Conservation (phyloP, 2,329 filamentous ascomycete genomes). For the Arthrobotrys musiformis region DNA sequence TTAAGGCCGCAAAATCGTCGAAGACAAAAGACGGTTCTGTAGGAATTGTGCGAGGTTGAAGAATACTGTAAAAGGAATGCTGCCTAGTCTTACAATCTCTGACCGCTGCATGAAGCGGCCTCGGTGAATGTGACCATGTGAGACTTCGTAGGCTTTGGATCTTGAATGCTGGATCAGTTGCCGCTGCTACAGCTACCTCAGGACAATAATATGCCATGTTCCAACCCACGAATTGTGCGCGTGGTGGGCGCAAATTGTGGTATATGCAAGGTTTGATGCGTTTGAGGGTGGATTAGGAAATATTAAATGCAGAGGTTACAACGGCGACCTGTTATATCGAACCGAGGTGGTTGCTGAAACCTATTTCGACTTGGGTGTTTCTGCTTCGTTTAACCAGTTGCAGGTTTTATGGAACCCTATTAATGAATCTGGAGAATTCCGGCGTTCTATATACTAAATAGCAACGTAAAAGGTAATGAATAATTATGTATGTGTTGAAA, state of each 20-base stretch:
- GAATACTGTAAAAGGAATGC: conserved; percentile 54
- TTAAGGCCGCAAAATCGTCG: conserved; percentile 49
- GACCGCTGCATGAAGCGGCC: conserved; percentile 46
- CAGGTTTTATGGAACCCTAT: conserved; percentile 28
- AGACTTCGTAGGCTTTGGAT: conserved; percentile 55
- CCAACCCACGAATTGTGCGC: conserved; percentile 36
- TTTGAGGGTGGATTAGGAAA: conserved; percentile 50
- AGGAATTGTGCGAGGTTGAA: conserved; percentile 46
- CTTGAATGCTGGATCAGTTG: conserved; percentile 55
- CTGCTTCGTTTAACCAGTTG: conserved; percentile 40
- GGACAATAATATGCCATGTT: conserved; percentile 56
- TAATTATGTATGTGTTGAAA: conserved; percentile 30
- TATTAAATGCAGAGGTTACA: conserved; percentile 52
- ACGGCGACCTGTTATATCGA: conserved; percentile 53
- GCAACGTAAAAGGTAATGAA: too few species aligned
- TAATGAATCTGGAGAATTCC: conserved; percentile 21
- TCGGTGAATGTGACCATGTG: conserved; percentile 55
- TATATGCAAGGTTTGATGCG: conserved; percentile 54
- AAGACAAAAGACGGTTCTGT: conserved; percentile 49
- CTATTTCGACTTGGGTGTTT: conserved; percentile 28
- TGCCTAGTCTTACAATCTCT: conserved; percentile 52
- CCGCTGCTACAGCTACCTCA: conserved; percentile 55
- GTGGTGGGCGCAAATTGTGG: conserved; percentile 30
- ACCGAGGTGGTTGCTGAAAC: conserved; percentile 44
- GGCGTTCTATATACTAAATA: conserved; percentile 18